Percentiles rank a stretch among this genome's conserved stretches.
Evolutionary conservation across 2,329 filamentous ascomycete genomes (phyloP).

Genomic region (Orbilia brochopaga): DNA sequence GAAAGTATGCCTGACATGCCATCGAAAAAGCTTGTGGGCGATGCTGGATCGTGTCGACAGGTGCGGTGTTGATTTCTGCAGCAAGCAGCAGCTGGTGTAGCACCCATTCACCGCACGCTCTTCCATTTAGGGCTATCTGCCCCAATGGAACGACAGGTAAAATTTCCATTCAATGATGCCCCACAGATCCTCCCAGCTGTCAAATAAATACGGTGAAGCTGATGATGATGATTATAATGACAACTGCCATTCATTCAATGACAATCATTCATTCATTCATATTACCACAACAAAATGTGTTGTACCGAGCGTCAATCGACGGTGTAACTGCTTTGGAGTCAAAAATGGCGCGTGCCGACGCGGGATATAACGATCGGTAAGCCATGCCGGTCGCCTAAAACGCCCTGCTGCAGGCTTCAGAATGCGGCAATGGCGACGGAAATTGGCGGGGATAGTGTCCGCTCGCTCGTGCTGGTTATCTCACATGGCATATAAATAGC

Average conservation of each 20-base stretch:
- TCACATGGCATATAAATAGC: too few species aligned
- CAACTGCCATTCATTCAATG: background rate
- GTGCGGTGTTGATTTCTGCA: background rate
- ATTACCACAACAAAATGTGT: constrained; percentile 39
- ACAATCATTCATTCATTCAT: background rate
- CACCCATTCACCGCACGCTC: constrained; percentile 13
- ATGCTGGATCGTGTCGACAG: too few species aligned
- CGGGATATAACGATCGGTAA: background rate
- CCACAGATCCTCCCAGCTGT: background rate
- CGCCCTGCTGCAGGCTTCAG: too few species aligned
- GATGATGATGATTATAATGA: background rate
- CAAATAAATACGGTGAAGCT: too few species aligned
- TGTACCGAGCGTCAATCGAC: constrained; percentile 1
- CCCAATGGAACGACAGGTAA: background rate
- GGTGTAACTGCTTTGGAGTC: background rate
- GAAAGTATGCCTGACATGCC: too few species aligned
- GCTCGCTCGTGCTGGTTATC: too few species aligned
- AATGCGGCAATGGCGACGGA: too few species aligned
- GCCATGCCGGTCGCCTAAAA: too few species aligned
- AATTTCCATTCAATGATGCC: background rate
- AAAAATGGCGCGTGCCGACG: background rate
- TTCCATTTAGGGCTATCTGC: background rate
- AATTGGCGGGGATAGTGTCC: too few species aligned
- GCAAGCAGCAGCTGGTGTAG: background rate
- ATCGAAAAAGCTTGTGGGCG: too few species aligned